Base-by-base conservation (phyloP, 768 basidiomycete species). In the Suillus bovinus region DNA sequence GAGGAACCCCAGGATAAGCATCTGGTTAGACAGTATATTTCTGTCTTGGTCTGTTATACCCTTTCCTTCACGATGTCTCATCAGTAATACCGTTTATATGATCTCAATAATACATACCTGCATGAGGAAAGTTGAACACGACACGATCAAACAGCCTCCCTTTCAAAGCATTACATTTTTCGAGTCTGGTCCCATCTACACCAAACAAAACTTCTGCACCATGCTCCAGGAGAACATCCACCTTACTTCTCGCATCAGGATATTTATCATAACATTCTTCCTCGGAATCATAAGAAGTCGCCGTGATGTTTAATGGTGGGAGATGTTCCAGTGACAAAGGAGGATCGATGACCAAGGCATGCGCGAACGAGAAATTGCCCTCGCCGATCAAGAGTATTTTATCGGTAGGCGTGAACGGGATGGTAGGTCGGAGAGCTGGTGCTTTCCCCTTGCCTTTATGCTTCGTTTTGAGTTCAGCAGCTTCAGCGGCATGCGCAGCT, bases 121-220 rank as follows among this genome's bases (percentile, higher is more conserved):
- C 90, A 78, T 99, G 96, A 62, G 96, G 96, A 72, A 98, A 99
- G 73, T 99, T 97, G 89, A 94, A 98, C 8, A 93, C 86, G 61
- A 98, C 83, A 64, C 84, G 85, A 74, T 94, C 89, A 84, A 90
- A 91, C 60, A 76, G 82, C 64, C 79, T 77, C 44, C 84, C 85
- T 64, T 86, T 90, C 52, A 96, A 73, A 7, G 73, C 70, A 7
- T 81, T 62, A 42, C 78, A 74, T 64, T 82, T 89, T 59, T 88
- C 88, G 38, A 99, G 75, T 61, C 79, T 82, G 8, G 88, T 90
- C n/a, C 89, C 96, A 71, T 99, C 96, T 22, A 97, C 82, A 8
- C 81, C 82, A 72, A 97, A 98, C 14, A 92, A 70, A 10, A 97
- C 85, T 53, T 83, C 77, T 3, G 83, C 89, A 0, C 94, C 94